Evolutionary conservation across 768 basidiomycete species (phyloP).

Genomic region (Daedaleopsis sinensis): DNA sequence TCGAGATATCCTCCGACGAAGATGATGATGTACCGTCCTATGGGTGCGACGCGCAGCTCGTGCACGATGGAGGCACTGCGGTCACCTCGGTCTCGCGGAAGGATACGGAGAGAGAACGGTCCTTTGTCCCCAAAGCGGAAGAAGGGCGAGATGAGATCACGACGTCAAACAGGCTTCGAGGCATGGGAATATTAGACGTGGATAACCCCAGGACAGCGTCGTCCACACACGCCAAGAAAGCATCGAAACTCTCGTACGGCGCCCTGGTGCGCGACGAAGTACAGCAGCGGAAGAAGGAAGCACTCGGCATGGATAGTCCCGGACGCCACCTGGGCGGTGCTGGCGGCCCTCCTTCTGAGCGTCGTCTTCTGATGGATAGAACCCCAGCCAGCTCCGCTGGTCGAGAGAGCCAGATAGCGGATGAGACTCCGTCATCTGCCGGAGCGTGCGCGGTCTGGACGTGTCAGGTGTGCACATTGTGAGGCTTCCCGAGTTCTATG

Average conservation of each 20-base stretch:
- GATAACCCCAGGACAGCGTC: no score
- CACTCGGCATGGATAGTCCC: constrained; percentile 41
- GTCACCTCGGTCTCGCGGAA: neutral
- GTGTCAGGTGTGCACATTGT: constrained; percentile 70
- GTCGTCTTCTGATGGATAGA: neutral
- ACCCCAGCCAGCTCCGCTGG: neutral
- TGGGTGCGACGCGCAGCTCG: constrained; percentile 12
- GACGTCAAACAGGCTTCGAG: neutral
- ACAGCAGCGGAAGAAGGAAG: constrained; percentile 46
- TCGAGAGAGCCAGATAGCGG: neutral
- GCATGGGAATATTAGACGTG: neutral
- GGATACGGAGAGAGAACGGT: neutral
- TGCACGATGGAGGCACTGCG: constrained; percentile 9
- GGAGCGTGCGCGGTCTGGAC: constrained; percentile 41
- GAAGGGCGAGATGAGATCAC: neutral
- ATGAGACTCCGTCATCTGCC: neutral
- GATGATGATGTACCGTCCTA: neutral
- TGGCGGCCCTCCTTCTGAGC: neutral
- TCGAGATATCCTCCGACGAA: constrained; percentile 11
- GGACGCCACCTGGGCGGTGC: constrained; percentile 21
- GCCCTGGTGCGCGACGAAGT: constrained; percentile 40
- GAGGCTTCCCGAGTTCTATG: constrained; percentile 27
- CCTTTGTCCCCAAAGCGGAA: neutral
- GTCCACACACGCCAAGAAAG: neutral
- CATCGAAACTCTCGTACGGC: constrained; percentile 21